Evolutionary conservation across 2,329 filamentous ascomycete genomes (phyloP), one percentile per base, ranked within the genome.

Genomic region (Ascochyta koolunga): DNA sequence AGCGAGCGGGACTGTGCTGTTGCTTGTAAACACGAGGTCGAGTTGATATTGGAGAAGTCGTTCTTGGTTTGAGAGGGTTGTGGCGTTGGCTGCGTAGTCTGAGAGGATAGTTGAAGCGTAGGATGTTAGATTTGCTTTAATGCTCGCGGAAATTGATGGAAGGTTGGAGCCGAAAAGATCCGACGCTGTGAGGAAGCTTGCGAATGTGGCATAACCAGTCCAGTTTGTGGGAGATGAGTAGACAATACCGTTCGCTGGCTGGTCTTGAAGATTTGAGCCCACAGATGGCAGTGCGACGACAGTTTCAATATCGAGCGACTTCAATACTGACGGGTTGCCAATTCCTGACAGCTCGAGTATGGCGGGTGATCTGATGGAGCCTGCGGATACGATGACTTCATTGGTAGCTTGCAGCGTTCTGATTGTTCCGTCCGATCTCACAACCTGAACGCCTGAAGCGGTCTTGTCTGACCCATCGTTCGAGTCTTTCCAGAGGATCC

Each of bases 21-120:
- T 66, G 5, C 42, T 8, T 10, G 42, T 24, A 65, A 83, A 83
- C 15, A 84, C 73, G 9, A 83, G 68, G 43, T 80, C 74, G 54
- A 82, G 73, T 64, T 83, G 80, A 3, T 79, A 66, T 7, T 66
- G 65, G 18, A 83, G 71, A 1, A 82, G 64, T 13, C 65, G 62
- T 52, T 80, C 72, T 25, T 82, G 54, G 13, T 73, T 68, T 13
- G 68, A 50, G 4, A 67, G 58, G 9, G 64, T 64, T 3, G 62
- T 68, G 2, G 59, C 54, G 40, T 65, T 44, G 1, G 48, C 39
- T 5, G 60, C 55, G 13, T 56, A 60, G 39, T 68, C 62, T 16
- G 62, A 44, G 21, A 67, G 44, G 15, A 71, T 68, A 9, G 49
- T 42, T 5, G 54, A 24, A 15, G 72, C 71, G 44, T 73, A 76